phyloP scores from a whole-genome alignment of 768 basidiomycete species.

The Tylopilus sp. region DNA sequence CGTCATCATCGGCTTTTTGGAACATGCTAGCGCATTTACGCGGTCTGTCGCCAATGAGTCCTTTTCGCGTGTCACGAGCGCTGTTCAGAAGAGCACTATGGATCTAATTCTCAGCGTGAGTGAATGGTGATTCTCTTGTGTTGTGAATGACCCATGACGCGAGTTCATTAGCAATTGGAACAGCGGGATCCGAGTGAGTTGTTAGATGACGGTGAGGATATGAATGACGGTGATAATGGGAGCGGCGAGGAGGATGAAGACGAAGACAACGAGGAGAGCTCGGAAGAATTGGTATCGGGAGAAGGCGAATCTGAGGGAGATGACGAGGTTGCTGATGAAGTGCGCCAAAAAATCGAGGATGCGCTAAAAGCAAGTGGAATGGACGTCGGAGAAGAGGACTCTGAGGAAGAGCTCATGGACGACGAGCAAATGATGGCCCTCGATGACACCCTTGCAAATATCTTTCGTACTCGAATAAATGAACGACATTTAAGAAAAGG shows the following conservation, averaged over 20 bases:
- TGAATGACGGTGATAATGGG: slow-evolving; percentile 35
- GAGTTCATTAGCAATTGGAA: slow-evolving; percentile 74
- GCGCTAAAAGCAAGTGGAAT: slow-evolving; percentile 58
- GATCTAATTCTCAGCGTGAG: slow-evolving; percentile 80
- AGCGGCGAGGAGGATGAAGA: slow-evolving; percentile 37
- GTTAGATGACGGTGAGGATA: slow-evolving; percentile 39
- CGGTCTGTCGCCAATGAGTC: slow-evolving; percentile 77
- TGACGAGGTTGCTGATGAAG: slow-evolving; percentile 44
- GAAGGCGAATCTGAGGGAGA: slow-evolving; percentile 45
- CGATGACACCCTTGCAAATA: slow-evolving; percentile 85
- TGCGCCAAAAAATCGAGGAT: slow-evolving; percentile 66
- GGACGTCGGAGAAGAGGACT: slow-evolving; percentile 50
- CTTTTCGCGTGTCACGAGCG: slow-evolving; percentile 68
- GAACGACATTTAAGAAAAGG: slow-evolving; percentile 66
- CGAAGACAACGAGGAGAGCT: slow-evolving; percentile 33
- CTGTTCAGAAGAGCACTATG: slow-evolving; percentile 65
- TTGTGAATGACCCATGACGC: not conserved
- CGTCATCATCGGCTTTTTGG: slow-evolving; percentile 85
- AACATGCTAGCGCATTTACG: slow-evolving; percentile 77
- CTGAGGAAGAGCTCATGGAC: slow-evolving; percentile 73
- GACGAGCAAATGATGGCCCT: slow-evolving; percentile 99
- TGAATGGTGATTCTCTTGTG: slow-evolving; percentile 6
- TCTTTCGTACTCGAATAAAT: slow-evolving; percentile 68
- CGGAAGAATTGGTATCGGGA: slow-evolving; percentile 31
- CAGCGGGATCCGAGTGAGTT: slow-evolving; percentile 58